Conservation (phyloP, 495 filamentous ascomycete genomes). For the Trichoderma virens region DNA sequence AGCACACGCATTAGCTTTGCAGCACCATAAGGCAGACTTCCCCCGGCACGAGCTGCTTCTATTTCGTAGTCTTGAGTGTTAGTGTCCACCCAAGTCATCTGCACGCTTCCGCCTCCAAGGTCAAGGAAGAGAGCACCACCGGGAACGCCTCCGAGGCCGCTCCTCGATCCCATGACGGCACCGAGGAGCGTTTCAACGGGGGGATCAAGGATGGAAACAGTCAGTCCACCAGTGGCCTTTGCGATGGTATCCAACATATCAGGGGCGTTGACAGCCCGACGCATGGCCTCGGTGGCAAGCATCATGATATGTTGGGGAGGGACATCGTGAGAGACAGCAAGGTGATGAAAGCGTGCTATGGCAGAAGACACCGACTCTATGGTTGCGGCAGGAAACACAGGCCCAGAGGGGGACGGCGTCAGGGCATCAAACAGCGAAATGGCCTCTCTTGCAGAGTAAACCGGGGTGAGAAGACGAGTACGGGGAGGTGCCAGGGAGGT, state of each 20-base stretch:
- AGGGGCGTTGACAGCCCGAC: constrained; percentile 65
- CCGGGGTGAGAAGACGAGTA: constrained; percentile 62
- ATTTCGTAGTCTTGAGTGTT: constrained; percentile 37
- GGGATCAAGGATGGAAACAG: constrained; percentile 65
- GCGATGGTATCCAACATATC: constrained; percentile 60
- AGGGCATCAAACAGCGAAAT: constrained; percentile 92
- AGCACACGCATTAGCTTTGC: constrained; percentile 66
- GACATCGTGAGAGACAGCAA: constrained; percentile 63
- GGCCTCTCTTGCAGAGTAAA: constrained; percentile 68
- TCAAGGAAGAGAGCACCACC: constrained; percentile 76
- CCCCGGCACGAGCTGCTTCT: constrained; percentile 37
- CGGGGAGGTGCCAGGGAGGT: constrained; percentile 64
- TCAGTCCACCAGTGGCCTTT: constrained; percentile 47
- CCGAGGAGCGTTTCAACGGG: constrained; percentile 77
- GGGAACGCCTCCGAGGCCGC: constrained; percentile 51
- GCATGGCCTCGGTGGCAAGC: constrained; percentile 84
- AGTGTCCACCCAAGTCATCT: constrained; percentile 77
- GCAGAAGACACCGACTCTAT: constrained; percentile 57
- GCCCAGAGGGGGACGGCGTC: constrained; percentile 30
- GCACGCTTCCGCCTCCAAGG: constrained; percentile 83
- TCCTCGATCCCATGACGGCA: constrained; percentile 68
- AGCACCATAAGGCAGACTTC: constrained; percentile 75
- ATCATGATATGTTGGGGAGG: constrained; percentile 55
- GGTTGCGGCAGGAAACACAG: constrained; percentile 54
- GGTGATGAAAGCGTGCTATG: constrained; percentile 61